Conservation (phyloP, 2,329 filamentous ascomycete species). For the Aureobasidium sp. region DNA sequence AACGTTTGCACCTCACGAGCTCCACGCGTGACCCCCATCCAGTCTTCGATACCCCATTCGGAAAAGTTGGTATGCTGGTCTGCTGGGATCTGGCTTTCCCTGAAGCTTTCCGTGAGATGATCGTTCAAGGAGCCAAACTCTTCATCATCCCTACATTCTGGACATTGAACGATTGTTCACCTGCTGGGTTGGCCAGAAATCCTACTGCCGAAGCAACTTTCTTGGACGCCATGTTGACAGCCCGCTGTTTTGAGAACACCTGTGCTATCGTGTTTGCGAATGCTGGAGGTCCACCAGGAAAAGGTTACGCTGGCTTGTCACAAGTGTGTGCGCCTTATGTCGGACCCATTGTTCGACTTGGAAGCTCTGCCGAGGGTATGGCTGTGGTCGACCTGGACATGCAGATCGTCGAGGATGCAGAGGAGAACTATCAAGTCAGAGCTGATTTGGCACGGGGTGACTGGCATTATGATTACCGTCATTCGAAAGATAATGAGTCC, state of each 20-base stretch:
- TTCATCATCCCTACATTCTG: conserved; percentile 67
- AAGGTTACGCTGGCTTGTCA: conserved; percentile 53
- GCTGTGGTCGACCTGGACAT: conserved; percentile 48
- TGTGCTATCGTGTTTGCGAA: conserved; percentile 63
- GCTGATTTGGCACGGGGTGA: conserved; percentile 28
- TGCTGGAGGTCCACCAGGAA: conserved; percentile 50
- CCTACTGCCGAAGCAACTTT: conserved; percentile 56
- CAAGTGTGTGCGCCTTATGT: conserved; percentile 61
- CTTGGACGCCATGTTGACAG: conserved; percentile 52
- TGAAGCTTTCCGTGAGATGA: conserved; percentile 65
- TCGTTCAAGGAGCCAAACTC: conserved; percentile 59
- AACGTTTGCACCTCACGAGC: conserved; percentile 38
- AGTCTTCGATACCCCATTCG: conserved; percentile 52
- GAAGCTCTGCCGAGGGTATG: conserved; percentile 45
- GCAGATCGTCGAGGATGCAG: conserved; percentile 54
- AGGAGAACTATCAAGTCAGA: conserved; percentile 51
- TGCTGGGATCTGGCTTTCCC: conserved; percentile 79
- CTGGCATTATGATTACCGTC: conserved; percentile 31
- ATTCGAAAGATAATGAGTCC: conserved; percentile 14
- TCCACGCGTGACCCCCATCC: conserved; percentile 36
- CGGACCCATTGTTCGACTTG: conserved; percentile 51
- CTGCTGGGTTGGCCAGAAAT: conserved; percentile 49
- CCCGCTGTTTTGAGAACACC: conserved; percentile 66
- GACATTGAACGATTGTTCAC: conserved; percentile 43
- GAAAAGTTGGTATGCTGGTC: conserved; percentile 58